Conservation (phyloP, 164 flowering plant species). For the Tinospora cordifolia region DNA sequence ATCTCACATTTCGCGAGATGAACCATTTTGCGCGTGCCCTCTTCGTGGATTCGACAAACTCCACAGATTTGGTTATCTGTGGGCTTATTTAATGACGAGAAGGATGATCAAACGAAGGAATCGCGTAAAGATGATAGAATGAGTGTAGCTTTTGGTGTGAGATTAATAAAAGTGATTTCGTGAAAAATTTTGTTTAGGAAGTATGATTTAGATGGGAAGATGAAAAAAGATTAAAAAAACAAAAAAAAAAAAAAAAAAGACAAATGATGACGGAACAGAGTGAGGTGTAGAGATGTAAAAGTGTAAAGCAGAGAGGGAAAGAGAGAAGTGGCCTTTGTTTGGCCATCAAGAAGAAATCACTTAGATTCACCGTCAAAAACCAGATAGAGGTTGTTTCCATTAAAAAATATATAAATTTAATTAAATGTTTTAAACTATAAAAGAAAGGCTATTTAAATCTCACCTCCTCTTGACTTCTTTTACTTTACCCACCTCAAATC, state of each 20-base stretch:
- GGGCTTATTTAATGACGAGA: neutral
- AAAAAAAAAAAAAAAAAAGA: neutral
- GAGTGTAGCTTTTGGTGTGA: neutral
- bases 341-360: neutral
- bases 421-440: no score
- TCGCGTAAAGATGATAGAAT: neutral
- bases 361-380: neutral
- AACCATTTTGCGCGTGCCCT: neutral
- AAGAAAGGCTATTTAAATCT: no score
- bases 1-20: conserved; percentile 1
- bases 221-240: neutral
- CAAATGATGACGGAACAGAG: neutral
- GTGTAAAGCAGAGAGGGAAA: neutral
- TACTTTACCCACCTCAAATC: no score
- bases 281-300: neutral
- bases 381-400: no score
- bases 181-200: neutral
- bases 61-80: neutral
- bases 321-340: neutral
- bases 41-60: conserved; percentile 1
- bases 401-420: no score
- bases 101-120: neutral
- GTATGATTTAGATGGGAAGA: neutral
- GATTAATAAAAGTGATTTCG: neutral
- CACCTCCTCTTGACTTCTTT: no score